These are phyloP conservation scores for Arthromyces matolae DNA, from an alignment of 768 basidiomycete genomes.

Conservation along the genomic window DNA sequence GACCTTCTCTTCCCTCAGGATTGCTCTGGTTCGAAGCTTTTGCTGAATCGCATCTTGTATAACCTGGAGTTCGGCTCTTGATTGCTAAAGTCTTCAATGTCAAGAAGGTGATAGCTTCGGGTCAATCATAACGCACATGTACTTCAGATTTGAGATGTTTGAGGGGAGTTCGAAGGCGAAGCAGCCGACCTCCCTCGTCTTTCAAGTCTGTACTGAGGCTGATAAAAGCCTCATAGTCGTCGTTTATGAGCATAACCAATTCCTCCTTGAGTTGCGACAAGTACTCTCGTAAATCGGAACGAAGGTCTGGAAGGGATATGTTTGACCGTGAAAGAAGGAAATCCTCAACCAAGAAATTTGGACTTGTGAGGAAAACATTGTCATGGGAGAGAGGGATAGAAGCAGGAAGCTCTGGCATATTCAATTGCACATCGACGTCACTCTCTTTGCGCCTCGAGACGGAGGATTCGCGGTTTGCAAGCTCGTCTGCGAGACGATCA, in stretches of 20 bases:
- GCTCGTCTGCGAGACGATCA: conserved; percentile 70
- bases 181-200: conserved; percentile 75
- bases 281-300: conserved; percentile 84
- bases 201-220: conserved; percentile 89
- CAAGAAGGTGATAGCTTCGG: not conserved
- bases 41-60: conserved; percentile 73
- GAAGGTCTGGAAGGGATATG: conserved; percentile 83
- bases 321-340: conserved; percentile 87
- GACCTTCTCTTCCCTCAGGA: conserved; percentile 87
- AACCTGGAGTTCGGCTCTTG: conserved; percentile 55
- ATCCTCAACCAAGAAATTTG: conserved; percentile 74
- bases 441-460: conserved; percentile 10
- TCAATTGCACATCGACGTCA: conserved; percentile 25
- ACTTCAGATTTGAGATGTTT: conserved; percentile 60
- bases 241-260: conserved; percentile 92
- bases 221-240: conserved; percentile 98
- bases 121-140: conserved; percentile 45
- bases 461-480: conserved; percentile 49
- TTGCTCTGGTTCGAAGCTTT: conserved; percentile 73
- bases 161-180: conserved; percentile 66
- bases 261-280: conserved; percentile 84
- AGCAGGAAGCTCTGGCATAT: conserved; percentile 60
- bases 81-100: conserved; percentile 38
- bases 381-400: conserved; percentile 75
- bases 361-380: conserved; percentile 66